phyloP scores from a whole-genome alignment of 129 eudicot genomes.

The Chrysanthemum lavandulifolium region DNA sequence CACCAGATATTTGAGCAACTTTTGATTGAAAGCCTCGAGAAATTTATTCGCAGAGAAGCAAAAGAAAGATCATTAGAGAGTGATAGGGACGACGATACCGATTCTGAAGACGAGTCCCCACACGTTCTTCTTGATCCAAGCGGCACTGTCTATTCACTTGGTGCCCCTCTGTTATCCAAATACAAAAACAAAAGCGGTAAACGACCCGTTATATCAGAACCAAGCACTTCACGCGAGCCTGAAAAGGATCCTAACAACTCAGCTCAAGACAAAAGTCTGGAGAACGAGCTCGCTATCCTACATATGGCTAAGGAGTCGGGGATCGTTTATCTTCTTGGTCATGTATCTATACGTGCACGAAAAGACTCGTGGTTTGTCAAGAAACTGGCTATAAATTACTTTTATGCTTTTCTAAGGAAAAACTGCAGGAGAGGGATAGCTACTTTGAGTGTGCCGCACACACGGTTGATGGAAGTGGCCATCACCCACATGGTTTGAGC shows the following conservation, averaged over 20 bases:
- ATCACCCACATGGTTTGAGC: constrained; percentile 86
- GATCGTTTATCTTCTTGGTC: constrained; percentile 93
- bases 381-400: constrained; percentile 81
- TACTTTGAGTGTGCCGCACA: constrained; percentile 86
- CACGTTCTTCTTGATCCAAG: constrained; percentile 57
- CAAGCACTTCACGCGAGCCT: constrained; percentile 54
- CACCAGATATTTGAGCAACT: constrained; percentile 84
- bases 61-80: constrained; percentile 87
- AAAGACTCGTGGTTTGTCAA: constrained; percentile 92
- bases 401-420: constrained; percentile 83
- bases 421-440: constrained; percentile 87
- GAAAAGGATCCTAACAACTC: constrained; percentile 20
- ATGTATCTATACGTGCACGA: constrained; percentile 82
- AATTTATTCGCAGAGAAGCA: constrained; percentile 94
- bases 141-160: constrained; percentile 73
- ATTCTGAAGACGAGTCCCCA: constrained; percentile 50
- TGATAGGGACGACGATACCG: constrained; percentile 57
- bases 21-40: constrained; percentile 86
- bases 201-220: constrained; percentile 39
- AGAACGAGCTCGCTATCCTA: constrained; percentile 76
- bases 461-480: constrained; percentile 82
- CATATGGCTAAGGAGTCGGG: constrained; percentile 86
- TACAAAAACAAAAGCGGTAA: constrained; percentile 30
- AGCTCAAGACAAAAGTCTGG: constrained; percentile 72
- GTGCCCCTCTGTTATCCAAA: constrained; percentile 65